A percentile compares a stretch with the other conserved stretches of the same genome.
Conservation (phyloP, 495 filamentous ascomycete genomes). For the Penicillium paxilli region DNA sequence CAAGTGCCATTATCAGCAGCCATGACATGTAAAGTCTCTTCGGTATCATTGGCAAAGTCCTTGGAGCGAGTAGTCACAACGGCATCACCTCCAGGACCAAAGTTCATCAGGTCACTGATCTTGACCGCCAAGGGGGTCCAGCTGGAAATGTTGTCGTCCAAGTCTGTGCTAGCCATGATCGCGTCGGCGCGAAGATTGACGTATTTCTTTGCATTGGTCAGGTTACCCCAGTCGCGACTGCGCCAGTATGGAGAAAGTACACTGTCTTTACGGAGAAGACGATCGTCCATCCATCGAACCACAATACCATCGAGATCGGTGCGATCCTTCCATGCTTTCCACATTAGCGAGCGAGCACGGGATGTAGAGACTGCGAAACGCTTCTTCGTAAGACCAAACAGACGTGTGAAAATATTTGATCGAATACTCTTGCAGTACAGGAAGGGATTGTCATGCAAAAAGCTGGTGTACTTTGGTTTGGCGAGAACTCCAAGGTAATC, state of each 20-base stretch:
- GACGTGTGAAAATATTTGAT: slow-evolving; percentile 46
- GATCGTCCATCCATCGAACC: slow-evolving; percentile 64
- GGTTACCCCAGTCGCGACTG: slow-evolving; percentile 53
- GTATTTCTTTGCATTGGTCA: slow-evolving; percentile 53
- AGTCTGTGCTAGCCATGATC: slow-evolving; percentile 61
- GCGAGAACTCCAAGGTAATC: slow-evolving; percentile 56
- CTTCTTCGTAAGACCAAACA: slow-evolving; percentile 49
- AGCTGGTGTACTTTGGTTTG: slow-evolving; percentile 55
- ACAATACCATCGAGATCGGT: slow-evolving; percentile 60
- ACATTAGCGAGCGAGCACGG: slow-evolving; percentile 58
- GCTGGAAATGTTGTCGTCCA: slow-evolving; percentile 58
- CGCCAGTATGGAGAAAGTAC: slow-evolving; percentile 60
- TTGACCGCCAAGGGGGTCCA: slow-evolving; percentile 64
- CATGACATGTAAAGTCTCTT: slow-evolving; percentile 59
- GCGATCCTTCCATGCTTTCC: slow-evolving; percentile 64
- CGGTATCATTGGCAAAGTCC: slow-evolving; percentile 49
- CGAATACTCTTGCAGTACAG: slow-evolving; percentile 49
- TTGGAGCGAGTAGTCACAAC: slow-evolving; percentile 44
- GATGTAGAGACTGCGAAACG: slow-evolving; percentile 57
- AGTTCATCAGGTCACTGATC: slow-evolving; percentile 61
- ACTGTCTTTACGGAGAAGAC: slow-evolving; percentile 54
- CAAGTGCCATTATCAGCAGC: slow-evolving; percentile 65
- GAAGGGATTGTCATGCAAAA: slow-evolving; percentile 58
- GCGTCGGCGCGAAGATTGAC: slow-evolving; percentile 56
- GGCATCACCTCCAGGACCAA: slow-evolving; percentile 62